Conservation (phyloP, 345 rosid species). For the Lepidium aucheri region DNA sequence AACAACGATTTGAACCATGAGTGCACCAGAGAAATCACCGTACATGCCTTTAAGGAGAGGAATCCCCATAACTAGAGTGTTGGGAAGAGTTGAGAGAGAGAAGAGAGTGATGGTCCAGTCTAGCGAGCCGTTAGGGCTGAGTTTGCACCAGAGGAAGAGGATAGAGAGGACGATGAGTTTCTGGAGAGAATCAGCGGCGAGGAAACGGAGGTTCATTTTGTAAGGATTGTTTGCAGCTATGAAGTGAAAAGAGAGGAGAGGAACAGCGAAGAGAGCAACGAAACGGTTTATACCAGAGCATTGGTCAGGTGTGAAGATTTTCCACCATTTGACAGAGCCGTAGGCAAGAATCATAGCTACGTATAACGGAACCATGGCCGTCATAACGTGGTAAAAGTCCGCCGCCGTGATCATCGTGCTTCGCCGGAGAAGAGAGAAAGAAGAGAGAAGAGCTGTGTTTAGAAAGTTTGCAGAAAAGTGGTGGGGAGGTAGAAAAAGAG, state of each 20-base stretch:
- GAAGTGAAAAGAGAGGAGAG: conserved; percentile 92
- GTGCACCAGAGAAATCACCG: conserved; percentile 35
- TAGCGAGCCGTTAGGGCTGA: conserved; percentile 25
- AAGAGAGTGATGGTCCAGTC: conserved; percentile 52
- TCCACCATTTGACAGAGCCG: conserved; percentile 99
- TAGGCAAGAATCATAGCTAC: conserved; percentile 96
- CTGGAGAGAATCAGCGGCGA: conserved; percentile 49
- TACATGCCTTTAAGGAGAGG: conserved; percentile 52
- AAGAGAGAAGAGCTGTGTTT: background rate
- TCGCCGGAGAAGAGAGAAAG: background rate
- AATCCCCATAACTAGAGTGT: conserved; percentile 52
- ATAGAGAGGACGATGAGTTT: conserved; percentile 35
- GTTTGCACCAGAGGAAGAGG: conserved; percentile 42
- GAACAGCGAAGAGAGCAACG: conserved; percentile 97
- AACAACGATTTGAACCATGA: conserved; percentile 50
- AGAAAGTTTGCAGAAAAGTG: background rate
- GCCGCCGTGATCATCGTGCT: conserved; percentile 52
- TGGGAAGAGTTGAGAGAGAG: conserved; percentile 42
- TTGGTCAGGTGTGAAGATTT: conserved; percentile 90
- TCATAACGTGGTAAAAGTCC: conserved; percentile 98
- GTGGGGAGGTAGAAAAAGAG: conserved; percentile 3
- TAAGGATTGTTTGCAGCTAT: conserved; percentile 42
- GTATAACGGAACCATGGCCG: conserved; percentile 96
- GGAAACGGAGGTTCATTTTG: conserved; percentile 42
- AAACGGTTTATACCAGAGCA: conserved; percentile 98